Base-by-base conservation (phyloP, 2,329 filamentous ascomycete species). In the Trichophyton mentagrophytes region DNA sequence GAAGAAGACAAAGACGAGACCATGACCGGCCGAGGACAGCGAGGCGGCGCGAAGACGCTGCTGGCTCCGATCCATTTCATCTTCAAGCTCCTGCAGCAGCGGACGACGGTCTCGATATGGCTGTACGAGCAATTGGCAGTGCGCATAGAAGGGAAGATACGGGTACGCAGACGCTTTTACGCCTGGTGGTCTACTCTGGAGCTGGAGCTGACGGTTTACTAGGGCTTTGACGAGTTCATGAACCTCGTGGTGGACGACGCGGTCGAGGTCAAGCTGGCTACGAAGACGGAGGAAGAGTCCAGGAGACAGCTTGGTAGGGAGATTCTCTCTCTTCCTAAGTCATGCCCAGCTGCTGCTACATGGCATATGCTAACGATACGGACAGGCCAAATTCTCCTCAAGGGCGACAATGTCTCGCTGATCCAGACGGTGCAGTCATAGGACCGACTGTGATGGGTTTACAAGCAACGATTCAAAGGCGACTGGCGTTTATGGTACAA, bases 211-310 rank as follows among this genome's bases (percentile, higher is more conserved):
- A 53, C 61, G 7, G 38, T 58, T 46, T 49, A 59, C 47, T 65
- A 96, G 90, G 91, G 93, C 13, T 99, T 99, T 67, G 93, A 99
- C 73, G 93, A 99, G 76, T 99, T 97, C 78, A 96, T 99, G 91
- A 99, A 99, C 78, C 80, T 99, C 57, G 93, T 97, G 44, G 83
- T 96, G 66, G 93, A 99, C 71, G 90, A 99, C 68, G 93, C 93
- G 33, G 85, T 96, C 61, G 92, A 97, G 76, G 90, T 99, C 51
- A 88, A 86, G 73, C 83, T 90, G 71, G 80, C 89, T 60, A 90
- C 88, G 64, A 95, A 95, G 79, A 85, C 83, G 15, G 86, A 88
- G 47, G 84, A 86, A 66, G 91, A 95, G 76, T 85, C 84, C 66
- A 82, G 91, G 72, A 85, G 89, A 74, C 80, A 85, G 49, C 74